Percentiles rank a stretch among this genome's conserved stretches.
Conservation (phyloP, 306 rosid species). For the Senna siamea region DNA sequence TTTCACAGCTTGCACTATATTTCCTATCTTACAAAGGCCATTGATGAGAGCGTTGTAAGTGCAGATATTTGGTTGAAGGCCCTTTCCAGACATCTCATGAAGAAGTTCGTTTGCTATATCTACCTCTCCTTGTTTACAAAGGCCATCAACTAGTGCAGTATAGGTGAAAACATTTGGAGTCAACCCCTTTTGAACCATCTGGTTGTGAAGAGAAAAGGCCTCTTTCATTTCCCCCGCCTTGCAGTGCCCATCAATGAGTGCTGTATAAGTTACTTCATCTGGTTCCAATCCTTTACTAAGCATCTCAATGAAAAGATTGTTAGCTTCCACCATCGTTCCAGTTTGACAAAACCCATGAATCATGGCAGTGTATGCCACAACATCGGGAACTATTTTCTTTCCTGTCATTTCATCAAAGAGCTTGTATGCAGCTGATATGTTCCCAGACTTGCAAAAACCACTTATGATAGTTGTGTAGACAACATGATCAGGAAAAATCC, state of each 20-base stretch:
- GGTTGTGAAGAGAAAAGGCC: slow-evolving; percentile 84
- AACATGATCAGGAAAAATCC: slow-evolving; percentile 71
- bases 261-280: slow-evolving; percentile 84
- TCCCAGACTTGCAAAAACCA: slow-evolving; percentile 70
- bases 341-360: slow-evolving; percentile 70
- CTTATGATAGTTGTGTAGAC: slow-evolving; percentile 77
- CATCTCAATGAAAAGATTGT: slow-evolving; percentile 62
- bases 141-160: slow-evolving; percentile 84
- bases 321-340: slow-evolving; percentile 74
- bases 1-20: slow-evolving; percentile 63
- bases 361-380: slow-evolving; percentile 67
- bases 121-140: slow-evolving; percentile 78
- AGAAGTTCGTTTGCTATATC: slow-evolving; percentile 85
- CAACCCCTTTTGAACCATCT: slow-evolving; percentile 71
- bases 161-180: slow-evolving; percentile 79
- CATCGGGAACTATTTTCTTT: slow-evolving; percentile 69
- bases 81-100: slow-evolving; percentile 74
- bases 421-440: slow-evolving; percentile 55
- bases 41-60: slow-evolving; percentile 75
- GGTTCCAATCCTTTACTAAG: slow-evolving; percentile 60
- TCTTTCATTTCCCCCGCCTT: slow-evolving; percentile 72
- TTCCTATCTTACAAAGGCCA: slow-evolving; percentile 87
- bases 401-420: slow-evolving; percentile 68
- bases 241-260: slow-evolving; percentile 81
- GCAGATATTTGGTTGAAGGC: slow-evolving; percentile 79